A percentile compares a stretch with the other conserved stretches of the same genome.
Evolutionary conservation across 164 flowering plant genomes (phyloP).

Genomic region (Santalum album): DNA sequence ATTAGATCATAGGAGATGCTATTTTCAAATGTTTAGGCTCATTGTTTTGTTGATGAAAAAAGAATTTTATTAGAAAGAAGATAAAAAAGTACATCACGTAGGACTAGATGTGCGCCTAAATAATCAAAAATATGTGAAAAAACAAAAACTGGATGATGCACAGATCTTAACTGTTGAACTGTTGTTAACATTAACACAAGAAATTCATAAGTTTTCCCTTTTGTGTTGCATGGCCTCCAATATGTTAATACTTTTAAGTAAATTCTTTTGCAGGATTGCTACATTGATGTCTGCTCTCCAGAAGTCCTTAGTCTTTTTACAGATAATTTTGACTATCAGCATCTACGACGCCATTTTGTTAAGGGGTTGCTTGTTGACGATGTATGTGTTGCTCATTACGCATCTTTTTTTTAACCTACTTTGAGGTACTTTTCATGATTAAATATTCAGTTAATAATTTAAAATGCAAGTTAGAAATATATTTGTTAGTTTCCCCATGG

Average conservation of each 20-base stretch:
- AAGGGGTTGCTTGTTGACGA: conserved; percentile 93
- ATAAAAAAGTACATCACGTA: too few relatives aligned
- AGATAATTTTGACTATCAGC: conserved; percentile 98
- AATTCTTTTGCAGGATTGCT: conserved; percentile 70
- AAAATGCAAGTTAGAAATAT: not conserved
- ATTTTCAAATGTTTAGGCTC: too few relatives aligned
- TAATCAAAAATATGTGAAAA: too few relatives aligned
- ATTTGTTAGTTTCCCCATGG: not conserved
- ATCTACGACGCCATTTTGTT: conserved; percentile 93
- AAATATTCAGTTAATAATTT: not conserved
- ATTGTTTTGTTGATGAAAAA: too few relatives aligned
- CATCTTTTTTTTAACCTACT: not conserved
- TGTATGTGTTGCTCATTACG: conserved; percentile 42
- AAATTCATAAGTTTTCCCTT: too few relatives aligned
- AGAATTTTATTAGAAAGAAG: too few relatives aligned
- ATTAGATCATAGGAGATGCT: too few relatives aligned
- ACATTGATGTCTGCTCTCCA: conserved; percentile 86
- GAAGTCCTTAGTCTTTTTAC: conserved; percentile 91
- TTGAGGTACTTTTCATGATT: not conserved
- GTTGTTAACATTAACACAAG: too few relatives aligned
- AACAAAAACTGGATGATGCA: not conserved
- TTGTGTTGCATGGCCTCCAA: too few relatives aligned
- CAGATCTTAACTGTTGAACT: too few relatives aligned
- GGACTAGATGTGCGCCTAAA: too few relatives aligned
- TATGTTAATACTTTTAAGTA: too few relatives aligned